Percentiles rank a stretch among this genome's conserved stretches.
Evolutionary conservation across 2,329 filamentous ascomycete species (phyloP).

Genomic region (Hypoxylon sp.): DNA sequence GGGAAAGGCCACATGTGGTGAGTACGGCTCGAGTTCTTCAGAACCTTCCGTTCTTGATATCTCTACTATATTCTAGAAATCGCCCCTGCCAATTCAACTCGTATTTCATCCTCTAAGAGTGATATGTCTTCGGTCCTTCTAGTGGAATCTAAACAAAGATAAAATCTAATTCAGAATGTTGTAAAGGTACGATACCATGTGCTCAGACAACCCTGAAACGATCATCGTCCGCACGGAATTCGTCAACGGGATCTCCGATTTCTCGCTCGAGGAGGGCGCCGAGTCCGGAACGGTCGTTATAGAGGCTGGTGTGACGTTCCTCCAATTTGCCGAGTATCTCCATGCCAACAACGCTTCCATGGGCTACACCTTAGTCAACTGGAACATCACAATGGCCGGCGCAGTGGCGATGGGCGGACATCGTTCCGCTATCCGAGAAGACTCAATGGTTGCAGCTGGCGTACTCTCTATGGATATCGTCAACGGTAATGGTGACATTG

Average conservation of each 20-base stretch:
- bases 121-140: neutral
- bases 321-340: conserved; percentile 66
- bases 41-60: neutral
- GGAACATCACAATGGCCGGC: conserved; percentile 67
- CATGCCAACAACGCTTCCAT: conserved; percentile 63
- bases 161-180: conserved; percentile 17
- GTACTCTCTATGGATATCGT: conserved; percentile 65
- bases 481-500: conserved; percentile 62
- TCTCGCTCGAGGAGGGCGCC: conserved; percentile 57
- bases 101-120: neutral
- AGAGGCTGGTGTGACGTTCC: conserved; percentile 67
- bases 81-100: neutral
- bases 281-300: conserved; percentile 62
- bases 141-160: neutral
- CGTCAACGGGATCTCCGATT: conserved; percentile 62
- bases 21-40: conserved; percentile 29
- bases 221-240: conserved; percentile 64
- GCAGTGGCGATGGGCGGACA: conserved; percentile 68
- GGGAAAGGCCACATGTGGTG: conserved; percentile 64
- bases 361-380: conserved; percentile 67
- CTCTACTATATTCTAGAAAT: neutral
- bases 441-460: conserved; percentile 66
- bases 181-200: conserved; percentile 67
- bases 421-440: conserved; percentile 63
- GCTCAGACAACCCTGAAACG: conserved; percentile 62